Evolutionary conservation across 306 rosid species (phyloP).

Genomic region (Astragalus membranaceus): DNA sequence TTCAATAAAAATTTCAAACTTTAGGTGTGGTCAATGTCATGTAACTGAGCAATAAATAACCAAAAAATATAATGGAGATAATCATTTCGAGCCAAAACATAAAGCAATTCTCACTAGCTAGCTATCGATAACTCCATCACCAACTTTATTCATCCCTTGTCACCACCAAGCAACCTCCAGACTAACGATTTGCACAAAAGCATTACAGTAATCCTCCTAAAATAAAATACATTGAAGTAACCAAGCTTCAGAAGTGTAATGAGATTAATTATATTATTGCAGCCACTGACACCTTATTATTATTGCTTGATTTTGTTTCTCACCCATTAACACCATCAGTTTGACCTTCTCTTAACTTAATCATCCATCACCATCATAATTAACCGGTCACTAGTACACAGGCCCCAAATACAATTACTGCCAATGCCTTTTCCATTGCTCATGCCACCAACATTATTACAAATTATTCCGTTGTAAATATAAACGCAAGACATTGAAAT

Average conservation of each 20-base stretch:
- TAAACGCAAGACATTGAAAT: slow-evolving; percentile 1
- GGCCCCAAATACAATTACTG: not conserved
- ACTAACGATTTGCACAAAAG: not conserved
- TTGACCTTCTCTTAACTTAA: slow-evolving; percentile 13
- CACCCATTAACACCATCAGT: slow-evolving; percentile 5
- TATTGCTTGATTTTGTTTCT: not conserved
- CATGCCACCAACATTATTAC: slow-evolving; percentile 9
- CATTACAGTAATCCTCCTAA: slow-evolving; percentile 2
- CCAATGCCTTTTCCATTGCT: not conserved
- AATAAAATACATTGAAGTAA: not conserved
- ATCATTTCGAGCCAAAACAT: not conserved
- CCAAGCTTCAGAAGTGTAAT: not conserved
- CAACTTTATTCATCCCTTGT: not conserved
- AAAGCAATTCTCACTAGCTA: slow-evolving; percentile 1
- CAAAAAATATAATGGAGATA: not conserved
- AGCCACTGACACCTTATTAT: not conserved
- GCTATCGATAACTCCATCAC: not conserved
- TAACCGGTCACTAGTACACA: slow-evolving; percentile 14
- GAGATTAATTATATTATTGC: not conserved
- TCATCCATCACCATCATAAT: not conserved
- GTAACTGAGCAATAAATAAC: not conserved
- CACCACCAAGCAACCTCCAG: slow-evolving; percentile 10
- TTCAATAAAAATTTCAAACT: slow-evolving; percentile 2
- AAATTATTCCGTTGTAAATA: not conserved
- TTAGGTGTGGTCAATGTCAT: not conserved